phyloP scores from a whole-genome alignment of 129 eudicot genomes.

The Escallonia herrerae region DNA sequence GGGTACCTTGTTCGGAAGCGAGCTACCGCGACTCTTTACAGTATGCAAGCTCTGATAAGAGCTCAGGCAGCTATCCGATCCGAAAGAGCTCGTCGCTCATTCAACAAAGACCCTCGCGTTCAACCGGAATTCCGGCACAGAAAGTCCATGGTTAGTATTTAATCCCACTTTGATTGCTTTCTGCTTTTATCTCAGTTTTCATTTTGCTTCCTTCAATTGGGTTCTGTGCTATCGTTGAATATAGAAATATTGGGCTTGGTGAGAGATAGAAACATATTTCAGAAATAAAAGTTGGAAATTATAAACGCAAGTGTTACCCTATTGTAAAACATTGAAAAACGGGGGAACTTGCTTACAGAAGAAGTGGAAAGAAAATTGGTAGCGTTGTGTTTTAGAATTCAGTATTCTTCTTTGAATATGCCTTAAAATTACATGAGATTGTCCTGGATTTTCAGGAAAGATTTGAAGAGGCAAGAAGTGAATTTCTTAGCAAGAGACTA shows the following conservation, averaged over 20 bases:
- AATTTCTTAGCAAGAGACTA: conserved; percentile 62
- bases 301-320: too few species aligned
- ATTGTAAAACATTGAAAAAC: too few species aligned
- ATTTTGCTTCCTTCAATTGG: too few species aligned
- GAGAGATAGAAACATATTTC: too few species aligned
- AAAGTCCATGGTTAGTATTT: conserved; percentile 57
- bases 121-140: conserved; percentile 44
- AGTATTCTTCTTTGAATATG: too few species aligned
- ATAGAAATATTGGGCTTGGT: too few species aligned
- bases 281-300: not conserved
- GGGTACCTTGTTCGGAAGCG: conserved; percentile 82
- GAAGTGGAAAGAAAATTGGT: too few species aligned
- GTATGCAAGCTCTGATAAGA: conserved; percentile 93
- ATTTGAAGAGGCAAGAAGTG: conserved; percentile 55
- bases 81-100: conserved; percentile 58
- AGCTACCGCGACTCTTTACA: conserved; percentile 82
- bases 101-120: conserved; percentile 33
- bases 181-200: not conserved
- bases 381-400: too few species aligned
- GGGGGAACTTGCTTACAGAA: too few species aligned
- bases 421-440: not conserved
- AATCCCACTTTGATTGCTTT: not conserved
- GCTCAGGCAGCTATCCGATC: conserved; percentile 68
- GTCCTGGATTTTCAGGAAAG: conserved; percentile 44
- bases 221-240: too few species aligned